Evolutionary conservation across 2,329 filamentous ascomycete genomes (phyloP).

Genomic region (Nectriaceae sp.): DNA sequence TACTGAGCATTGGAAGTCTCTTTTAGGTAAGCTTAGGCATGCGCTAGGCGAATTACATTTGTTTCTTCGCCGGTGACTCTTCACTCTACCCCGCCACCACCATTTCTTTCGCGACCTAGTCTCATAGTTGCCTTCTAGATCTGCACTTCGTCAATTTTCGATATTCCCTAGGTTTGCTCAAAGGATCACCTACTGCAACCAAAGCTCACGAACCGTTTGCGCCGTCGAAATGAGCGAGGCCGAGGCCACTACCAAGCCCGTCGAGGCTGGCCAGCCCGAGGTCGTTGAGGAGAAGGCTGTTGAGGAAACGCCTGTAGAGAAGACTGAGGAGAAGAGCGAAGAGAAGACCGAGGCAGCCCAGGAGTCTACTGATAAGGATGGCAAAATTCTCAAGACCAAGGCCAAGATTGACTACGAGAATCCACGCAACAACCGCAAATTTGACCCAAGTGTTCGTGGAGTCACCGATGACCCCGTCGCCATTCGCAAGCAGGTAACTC

Average conservation of each 20-base stretch:
- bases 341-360: constrained; percentile 18
- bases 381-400: constrained; percentile 48
- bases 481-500: constrained; percentile 77
- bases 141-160: constrained; percentile 4
- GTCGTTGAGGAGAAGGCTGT: constrained; percentile 29
- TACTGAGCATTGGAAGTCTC: not conserved
- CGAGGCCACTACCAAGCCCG: constrained; percentile 41
- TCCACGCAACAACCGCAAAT: constrained; percentile 64
- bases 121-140: constrained; percentile 19
- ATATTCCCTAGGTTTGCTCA: not conserved
- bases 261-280: constrained; percentile 35
- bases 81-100: constrained; percentile 29
- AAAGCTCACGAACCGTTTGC: constrained; percentile 10
- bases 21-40: constrained; percentile 14
- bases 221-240: constrained; percentile 40
- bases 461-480: constrained; percentile 76
- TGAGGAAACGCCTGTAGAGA: constrained; percentile 27
- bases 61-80: constrained; percentile 27
- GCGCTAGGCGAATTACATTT: constrained; percentile 6
- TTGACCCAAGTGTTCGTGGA: constrained; percentile 65
- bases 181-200: too few species aligned
- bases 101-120: constrained; percentile 25
- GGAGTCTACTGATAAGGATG: constrained; percentile 21
- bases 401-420: constrained; percentile 41
- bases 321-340: constrained; percentile 23